phyloP scores from a whole-genome alignment of 345 rosid genomes.

The Syzygium grande region DNA sequence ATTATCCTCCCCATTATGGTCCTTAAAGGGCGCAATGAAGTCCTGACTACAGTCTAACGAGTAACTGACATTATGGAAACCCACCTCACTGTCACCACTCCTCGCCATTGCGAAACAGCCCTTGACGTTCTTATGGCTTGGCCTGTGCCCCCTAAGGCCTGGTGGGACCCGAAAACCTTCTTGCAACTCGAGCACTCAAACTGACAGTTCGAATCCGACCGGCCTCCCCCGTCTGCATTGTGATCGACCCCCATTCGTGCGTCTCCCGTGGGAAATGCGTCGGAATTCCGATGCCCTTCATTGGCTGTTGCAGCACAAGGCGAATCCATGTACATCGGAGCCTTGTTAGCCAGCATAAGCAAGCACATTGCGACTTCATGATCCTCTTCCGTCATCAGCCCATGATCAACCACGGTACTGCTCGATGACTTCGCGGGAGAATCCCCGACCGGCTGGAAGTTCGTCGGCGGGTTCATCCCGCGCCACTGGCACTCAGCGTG shows the following conservation, averaged over 20 bases:
- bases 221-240: neutral
- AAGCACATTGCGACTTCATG: conserved; percentile 68
- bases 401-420: neutral
- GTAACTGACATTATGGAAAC: neutral
- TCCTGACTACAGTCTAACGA: neutral
- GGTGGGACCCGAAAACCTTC: conserved; percentile 79
- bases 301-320: neutral
- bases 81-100: conserved; percentile 9
- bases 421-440: neutral
- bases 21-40: neutral
- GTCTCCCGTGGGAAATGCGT: neutral
- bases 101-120: conserved; percentile 67
- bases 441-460: neutral
- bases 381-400: conserved; percentile 42
- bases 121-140: conserved; percentile 76
- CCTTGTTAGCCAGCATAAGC: conserved; percentile 33
- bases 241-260: neutral
- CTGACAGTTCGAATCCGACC: neutral
- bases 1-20: neutral
- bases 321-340: neutral
- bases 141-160: conserved; percentile 91
- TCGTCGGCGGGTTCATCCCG: conserved; percentile 64
- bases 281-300: neutral
- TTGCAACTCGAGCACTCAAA: conserved; percentile 81
- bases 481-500: conserved; percentile 92